phyloP scores from a whole-genome alignment of 257 asterid species.

The Solanum chilense region DNA sequence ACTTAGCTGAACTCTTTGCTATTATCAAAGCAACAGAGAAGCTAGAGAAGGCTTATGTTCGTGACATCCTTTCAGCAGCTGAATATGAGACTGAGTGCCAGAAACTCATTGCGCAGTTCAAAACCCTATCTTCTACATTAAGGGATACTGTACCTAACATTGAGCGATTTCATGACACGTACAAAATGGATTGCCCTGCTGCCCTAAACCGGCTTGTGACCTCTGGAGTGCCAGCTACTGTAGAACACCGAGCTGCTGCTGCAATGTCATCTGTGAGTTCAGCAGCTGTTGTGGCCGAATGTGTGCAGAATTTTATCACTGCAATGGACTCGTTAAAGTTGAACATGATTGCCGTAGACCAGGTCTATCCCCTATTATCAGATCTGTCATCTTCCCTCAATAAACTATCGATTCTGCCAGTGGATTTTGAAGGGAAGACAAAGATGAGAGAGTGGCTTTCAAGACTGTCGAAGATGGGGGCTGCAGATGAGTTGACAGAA shows the following conservation, averaged over 20 bases:
- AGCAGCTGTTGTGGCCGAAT: constrained; percentile 80
- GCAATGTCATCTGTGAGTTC: constrained; percentile 40
- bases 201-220: constrained; percentile 67
- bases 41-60: constrained; percentile 86
- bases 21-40: constrained; percentile 85
- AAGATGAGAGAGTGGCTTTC: constrained; percentile 89
- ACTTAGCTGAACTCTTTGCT: constrained; percentile 80
- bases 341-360: constrained; percentile 91
- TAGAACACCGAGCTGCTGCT: constrained; percentile 73
- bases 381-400: constrained; percentile 72
- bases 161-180: constrained; percentile 76
- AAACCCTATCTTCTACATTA: constrained; percentile 64
- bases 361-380: constrained; percentile 81
- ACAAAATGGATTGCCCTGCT: constrained; percentile 74
- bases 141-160: constrained; percentile 66
- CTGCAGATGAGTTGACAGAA: constrained; percentile 87
- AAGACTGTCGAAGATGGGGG: constrained; percentile 79
- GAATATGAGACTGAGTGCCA: constrained; percentile 74
- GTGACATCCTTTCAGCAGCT: constrained; percentile 48
- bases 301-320: constrained; percentile 88
- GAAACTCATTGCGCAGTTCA: constrained; percentile 72
- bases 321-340: constrained; percentile 86
- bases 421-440: constrained; percentile 88
- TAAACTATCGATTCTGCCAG: constrained; percentile 64
- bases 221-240: constrained; percentile 88